phyloP scores from a whole-genome alignment of 1,139 yeast species.

The Yamadazyma songkhlaensis region DNA sequence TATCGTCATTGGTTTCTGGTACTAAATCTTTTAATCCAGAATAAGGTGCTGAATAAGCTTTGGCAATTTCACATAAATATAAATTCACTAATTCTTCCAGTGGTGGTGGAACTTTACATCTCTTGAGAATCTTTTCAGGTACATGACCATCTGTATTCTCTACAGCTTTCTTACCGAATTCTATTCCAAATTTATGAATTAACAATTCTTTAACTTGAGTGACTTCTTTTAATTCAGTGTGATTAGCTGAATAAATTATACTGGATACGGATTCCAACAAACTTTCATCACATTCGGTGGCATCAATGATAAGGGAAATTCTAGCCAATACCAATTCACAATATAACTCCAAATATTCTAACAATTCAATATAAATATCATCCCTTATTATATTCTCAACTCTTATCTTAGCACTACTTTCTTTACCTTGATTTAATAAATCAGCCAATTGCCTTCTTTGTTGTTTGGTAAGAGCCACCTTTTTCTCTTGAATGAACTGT shows the following conservation, averaged over 20 bases:
- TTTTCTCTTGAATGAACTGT: slow-evolving; percentile 78
- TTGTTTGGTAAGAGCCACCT: slow-evolving; percentile 77
- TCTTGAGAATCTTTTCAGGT: slow-evolving; percentile 61
- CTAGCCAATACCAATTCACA: slow-evolving; percentile 83
- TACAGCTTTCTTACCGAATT: slow-evolving; percentile 58
- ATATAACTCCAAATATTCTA: slow-evolving; percentile 78
- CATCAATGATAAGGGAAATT: slow-evolving; percentile 52
- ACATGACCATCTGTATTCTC: slow-evolving; percentile 54
- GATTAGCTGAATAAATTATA: slow-evolving; percentile 66
- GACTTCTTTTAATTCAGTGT: slow-evolving; percentile 77
- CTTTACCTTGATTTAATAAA: slow-evolving; percentile 65
- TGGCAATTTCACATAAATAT: slow-evolving; percentile 78
- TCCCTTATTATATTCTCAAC: slow-evolving; percentile 86
- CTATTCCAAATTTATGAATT: slow-evolving; percentile 59
- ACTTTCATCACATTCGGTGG: slow-evolving; percentile 54
- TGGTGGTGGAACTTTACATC: slow-evolving; percentile 72
- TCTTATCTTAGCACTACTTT: slow-evolving; percentile 78
- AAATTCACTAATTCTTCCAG: slow-evolving; percentile 59
- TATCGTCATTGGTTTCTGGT: slow-evolving; percentile 13
- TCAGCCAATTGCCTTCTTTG: slow-evolving; percentile 77
- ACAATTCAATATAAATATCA: slow-evolving; percentile 76
- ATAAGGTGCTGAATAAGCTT: slow-evolving; percentile 74
- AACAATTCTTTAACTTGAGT: slow-evolving; percentile 59
- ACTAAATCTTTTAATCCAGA: slow-evolving; percentile 49
- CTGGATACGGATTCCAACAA: slow-evolving; percentile 73